Percentiles rank a stretch among this genome's conserved stretches.
Conservation (phyloP, 495 filamentous ascomycete species). For the Staphylotrichum tortipilum region DNA sequence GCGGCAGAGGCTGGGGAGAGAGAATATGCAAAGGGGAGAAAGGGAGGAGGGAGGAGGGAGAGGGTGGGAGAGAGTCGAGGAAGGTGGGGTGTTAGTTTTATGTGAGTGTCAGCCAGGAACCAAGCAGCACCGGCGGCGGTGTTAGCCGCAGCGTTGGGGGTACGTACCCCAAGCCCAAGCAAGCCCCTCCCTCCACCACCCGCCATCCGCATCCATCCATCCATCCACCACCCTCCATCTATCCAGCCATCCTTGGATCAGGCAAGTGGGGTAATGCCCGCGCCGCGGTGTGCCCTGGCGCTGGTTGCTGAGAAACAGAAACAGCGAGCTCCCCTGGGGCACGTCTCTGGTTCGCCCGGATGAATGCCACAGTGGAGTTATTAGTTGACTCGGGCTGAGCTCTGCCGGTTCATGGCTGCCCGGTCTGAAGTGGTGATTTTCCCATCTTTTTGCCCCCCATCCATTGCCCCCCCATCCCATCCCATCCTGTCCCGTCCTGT, state of each 20-base stretch:
- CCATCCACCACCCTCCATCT: too few species aligned
- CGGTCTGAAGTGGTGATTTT: constrained; percentile 8
- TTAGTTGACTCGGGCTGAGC: constrained; percentile 9
- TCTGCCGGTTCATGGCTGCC: constrained; percentile 7
- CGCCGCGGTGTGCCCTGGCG: background rate
- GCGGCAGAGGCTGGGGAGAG: constrained; percentile 1
- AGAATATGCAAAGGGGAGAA: constrained; percentile 21
- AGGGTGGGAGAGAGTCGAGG: too few species aligned
- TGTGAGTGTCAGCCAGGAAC: constrained; percentile 9
- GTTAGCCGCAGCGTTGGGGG: constrained; percentile 16
- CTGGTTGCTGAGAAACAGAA: too few species aligned
- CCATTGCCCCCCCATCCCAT: background rate
- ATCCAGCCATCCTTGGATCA: constrained; percentile 12
- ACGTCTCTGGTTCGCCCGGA: constrained; percentile 25
- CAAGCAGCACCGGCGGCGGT: too few species aligned
- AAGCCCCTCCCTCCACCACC: too few species aligned
- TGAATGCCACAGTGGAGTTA: constrained; percentile 23
- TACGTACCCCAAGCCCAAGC: too few species aligned
- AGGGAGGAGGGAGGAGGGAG: constrained; percentile 13
- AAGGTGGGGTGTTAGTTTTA: constrained; percentile 29
- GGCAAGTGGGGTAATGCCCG: constrained; percentile 14
- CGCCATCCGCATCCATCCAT: too few species aligned
- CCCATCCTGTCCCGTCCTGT: background rate
- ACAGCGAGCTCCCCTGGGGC: constrained; percentile 11
- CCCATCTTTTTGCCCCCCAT: constrained; percentile 7